phyloP scores from a whole-genome alignment of 202 grass and related monocot genomes.

The Setaria italica region DNA sequence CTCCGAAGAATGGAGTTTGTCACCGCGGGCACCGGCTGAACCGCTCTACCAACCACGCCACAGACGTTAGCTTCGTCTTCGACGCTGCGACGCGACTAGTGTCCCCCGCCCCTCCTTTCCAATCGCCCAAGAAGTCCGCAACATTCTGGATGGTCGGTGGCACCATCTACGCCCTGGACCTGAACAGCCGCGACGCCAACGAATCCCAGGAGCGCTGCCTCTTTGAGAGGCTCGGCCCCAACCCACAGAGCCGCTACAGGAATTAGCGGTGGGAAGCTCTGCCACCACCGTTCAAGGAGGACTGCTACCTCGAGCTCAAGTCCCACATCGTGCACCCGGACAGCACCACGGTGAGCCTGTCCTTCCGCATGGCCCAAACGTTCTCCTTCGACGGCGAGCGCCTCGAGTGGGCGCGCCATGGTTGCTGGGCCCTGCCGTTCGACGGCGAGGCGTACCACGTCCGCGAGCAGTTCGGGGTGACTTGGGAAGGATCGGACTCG shows the following conservation, averaged over 20 bases:
- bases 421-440: too few relatives aligned
- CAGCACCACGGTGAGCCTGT: conserved; percentile 1
- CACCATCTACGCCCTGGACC: not conserved
- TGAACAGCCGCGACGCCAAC: too few relatives aligned
- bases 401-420: too few relatives aligned
- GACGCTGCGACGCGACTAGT: not conserved
- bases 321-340: not conserved
- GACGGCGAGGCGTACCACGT: too few relatives aligned
- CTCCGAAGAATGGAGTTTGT: too few relatives aligned
- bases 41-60: not conserved
- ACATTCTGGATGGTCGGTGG: not conserved
- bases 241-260: too few relatives aligned
- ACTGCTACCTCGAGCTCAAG: not conserved
- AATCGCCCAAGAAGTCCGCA: not conserved
- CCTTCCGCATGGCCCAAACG: not conserved
- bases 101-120: not conserved
- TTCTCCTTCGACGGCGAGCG: conserved; percentile 6
- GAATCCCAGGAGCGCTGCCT: not conserved
- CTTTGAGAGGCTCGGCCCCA: conserved; percentile 9
- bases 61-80: not conserved
- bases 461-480: too few relatives aligned
- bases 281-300: not conserved
- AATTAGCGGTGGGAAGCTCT: conserved; percentile 1
- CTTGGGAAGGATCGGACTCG: too few relatives aligned
- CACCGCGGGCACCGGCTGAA: not conserved